Evolutionary conservation across 495 filamentous ascomycete species (phyloP), one percentile per base, ranked within the genome.

Genomic region (Pseudevernia furfuracea): DNA sequence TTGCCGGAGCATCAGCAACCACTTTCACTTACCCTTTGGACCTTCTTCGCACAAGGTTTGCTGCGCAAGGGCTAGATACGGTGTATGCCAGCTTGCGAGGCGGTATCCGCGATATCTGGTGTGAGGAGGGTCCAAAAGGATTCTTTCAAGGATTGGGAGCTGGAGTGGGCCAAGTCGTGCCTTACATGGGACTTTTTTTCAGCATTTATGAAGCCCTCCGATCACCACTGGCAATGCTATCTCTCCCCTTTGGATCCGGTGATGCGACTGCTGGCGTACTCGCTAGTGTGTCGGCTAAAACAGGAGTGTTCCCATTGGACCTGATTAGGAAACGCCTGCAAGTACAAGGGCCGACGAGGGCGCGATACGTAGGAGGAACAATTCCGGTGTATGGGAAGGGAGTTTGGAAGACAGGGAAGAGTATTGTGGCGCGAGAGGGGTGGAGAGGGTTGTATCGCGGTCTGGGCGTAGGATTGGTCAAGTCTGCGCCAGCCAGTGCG

Each of bases 131-230:
- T 0, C 30, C 75, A 0, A 67, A 71, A 15, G 94, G 94, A 0
- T 96, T 95, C 75, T 98, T 93, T 75, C 89, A 89, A 44, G 94
- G 94, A 0, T 78, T 94, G 34, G 81, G 81, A 0, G 90, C 94
- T 0, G 91, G 85, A 0, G 78, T 97, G 30, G 85, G 77, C 21
- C 92, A 96, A 76, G 89, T 98, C 44, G 84, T 97, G 25, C 94
- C 94, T 6, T 93, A 92, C 73, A 98, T 97, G 92, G 95, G 95
- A 4, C 73, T 95, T 7, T 97, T 98, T 77, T 98, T 98, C 77
- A 84, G 89, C 43, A 81, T 84, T 52, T 97, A 97, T 77, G 95
- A 97, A 74, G 68, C 80, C 28, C 72, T 91, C 48, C 79, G 88
- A 17, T 75, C 79, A 38, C 78, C 74, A 11, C 71, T 88, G 57